Conservation (phyloP, 2,329 filamentous ascomycete genomes). For the Ascosphaera acerosa region DNA sequence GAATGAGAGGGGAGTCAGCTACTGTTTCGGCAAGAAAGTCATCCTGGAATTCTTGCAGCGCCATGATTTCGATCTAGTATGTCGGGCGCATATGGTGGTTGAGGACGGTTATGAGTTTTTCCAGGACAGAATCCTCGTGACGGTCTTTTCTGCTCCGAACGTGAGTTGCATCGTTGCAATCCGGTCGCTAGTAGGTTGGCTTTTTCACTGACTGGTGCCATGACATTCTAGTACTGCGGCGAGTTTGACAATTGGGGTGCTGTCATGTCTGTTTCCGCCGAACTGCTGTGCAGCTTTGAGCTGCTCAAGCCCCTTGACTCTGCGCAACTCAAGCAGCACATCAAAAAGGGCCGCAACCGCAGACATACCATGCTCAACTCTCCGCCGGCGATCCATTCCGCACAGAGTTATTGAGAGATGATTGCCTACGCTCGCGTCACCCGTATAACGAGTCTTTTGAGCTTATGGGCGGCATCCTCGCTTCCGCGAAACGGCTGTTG, state of each 20-base stretch:
- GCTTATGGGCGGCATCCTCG: too few species aligned
- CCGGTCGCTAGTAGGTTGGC: too few species aligned
- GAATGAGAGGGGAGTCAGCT: conserved; percentile 89
- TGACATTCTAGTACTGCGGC: conserved; percentile 93
- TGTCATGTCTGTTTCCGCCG: conserved; percentile 89
- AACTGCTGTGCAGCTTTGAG: conserved; percentile 91
- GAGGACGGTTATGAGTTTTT: conserved; percentile 99
- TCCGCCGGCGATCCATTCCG: conserved; percentile 21
- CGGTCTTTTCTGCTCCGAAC: conserved; percentile 92
- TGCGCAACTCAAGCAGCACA: conserved; percentile 88
- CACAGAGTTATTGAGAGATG: conserved; percentile 1
- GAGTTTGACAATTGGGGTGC: conserved; percentile 99
- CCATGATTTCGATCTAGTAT: conserved; percentile 94
- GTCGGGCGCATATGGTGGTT: conserved; percentile 95
- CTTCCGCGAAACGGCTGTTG: too few species aligned
- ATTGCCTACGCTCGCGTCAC: too few species aligned
- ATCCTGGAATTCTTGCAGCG: conserved; percentile 86
- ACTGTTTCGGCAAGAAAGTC: conserved; percentile 95
- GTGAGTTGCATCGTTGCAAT: conserved; percentile 30
- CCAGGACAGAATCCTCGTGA: conserved; percentile 79
- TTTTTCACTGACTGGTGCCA: too few species aligned
- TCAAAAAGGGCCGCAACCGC: conserved; percentile 93
- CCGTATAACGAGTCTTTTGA: too few species aligned
- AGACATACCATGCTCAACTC: conserved; percentile 88
- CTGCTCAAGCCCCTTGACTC: conserved; percentile 89